A percentile compares a stretch with the other conserved stretches of the same genome.
These are phyloP conservation scores for Fusarium sp. DNA, from an alignment of 2,329 filamentous ascomycete genomes.

Conservation along the genomic window DNA sequence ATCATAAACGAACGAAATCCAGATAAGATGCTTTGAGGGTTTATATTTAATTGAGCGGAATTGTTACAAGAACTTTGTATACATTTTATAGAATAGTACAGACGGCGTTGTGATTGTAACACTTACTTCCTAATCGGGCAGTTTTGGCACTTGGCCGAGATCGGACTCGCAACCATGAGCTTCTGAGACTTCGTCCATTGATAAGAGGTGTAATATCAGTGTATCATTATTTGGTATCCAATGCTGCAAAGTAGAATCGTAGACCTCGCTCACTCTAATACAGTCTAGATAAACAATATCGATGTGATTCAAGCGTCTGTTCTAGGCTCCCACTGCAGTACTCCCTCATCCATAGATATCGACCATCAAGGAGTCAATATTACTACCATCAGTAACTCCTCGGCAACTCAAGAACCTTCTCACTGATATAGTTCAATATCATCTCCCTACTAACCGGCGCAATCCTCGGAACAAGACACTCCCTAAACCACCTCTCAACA, in stretches of 20 bases:
- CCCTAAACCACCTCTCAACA: conserved; percentile 72
- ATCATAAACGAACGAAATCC: rapidly evolving
- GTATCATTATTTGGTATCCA: rapidly evolving
- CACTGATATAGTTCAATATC: conserved; percentile 78
- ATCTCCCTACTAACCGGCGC: conserved; percentile 75
- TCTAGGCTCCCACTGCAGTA: background rate
- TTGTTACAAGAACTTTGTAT: rapidly evolving
- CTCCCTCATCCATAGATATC: background rate
- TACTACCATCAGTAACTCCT: conserved; percentile 65
- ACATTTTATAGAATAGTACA: no score
- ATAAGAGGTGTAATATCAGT: background rate
- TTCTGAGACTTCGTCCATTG: background rate
- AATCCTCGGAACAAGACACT: conserved; percentile 71
- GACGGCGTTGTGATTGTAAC: background rate
- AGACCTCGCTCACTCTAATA: background rate
- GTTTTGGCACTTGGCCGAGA: background rate
- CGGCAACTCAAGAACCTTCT: conserved; percentile 73
- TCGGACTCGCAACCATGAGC: background rate
- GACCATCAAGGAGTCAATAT: background rate
- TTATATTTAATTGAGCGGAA: rapidly evolving
- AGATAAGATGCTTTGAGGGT: rapidly evolving
- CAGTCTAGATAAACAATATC: no score
- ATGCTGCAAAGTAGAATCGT: rapidly evolving
- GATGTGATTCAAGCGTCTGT: background rate
- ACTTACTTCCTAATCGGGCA: background rate